Evolutionary conservation across 2,329 filamentous ascomycete species (phyloP).

Genomic region (Diplocarpon rosae): DNA sequence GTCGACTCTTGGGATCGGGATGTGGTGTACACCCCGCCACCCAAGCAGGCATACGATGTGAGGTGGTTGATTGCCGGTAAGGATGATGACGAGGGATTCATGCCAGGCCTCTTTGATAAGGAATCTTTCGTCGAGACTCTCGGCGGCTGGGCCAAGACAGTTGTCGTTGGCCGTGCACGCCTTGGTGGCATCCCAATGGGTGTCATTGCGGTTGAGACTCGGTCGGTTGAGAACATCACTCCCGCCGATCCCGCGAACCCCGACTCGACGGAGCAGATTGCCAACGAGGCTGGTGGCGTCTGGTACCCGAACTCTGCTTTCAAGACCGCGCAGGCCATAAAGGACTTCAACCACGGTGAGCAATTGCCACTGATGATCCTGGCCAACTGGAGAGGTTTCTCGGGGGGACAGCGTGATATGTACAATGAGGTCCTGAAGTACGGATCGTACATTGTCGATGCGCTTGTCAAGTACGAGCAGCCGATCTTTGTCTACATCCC

Average conservation of each 20-base stretch:
- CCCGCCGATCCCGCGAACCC: slow-evolving; percentile 96
- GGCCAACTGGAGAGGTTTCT: slow-evolving; percentile 99
- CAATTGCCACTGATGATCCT: slow-evolving; percentile 98
- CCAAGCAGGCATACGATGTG: slow-evolving; percentile 79
- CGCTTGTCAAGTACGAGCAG: slow-evolving; percentile 96
- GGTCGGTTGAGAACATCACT: slow-evolving; percentile 91
- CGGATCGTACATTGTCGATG: slow-evolving; percentile 97
- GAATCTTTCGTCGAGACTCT: slow-evolving; percentile 95
- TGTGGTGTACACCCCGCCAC: slow-evolving; percentile 66
- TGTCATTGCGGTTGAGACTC: slow-evolving; percentile 94
- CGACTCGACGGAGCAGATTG: slow-evolving; percentile 92
- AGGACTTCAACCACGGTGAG: slow-evolving; percentile 98
- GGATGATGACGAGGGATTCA: slow-evolving; percentile 68
- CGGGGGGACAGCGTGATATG: slow-evolving; percentile 98
- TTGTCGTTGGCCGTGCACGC: slow-evolving; percentile 91
- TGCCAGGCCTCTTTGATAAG: slow-evolving; percentile 88
- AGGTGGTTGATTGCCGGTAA: slow-evolving; percentile 87
- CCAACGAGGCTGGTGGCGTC: slow-evolving; percentile 91
- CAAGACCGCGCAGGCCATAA: slow-evolving; percentile 98
- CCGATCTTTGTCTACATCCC: slow-evolving; percentile 99
- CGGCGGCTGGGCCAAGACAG: slow-evolving; percentile 92
- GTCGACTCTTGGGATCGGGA: slow-evolving; percentile 89
- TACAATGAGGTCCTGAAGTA: slow-evolving; percentile 99
- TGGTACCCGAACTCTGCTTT: slow-evolving; percentile 99
- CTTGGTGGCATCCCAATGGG: slow-evolving; percentile 96